Percentiles rank a stretch among this genome's conserved stretches.
Evolutionary conservation across 257 asterid genomes (phyloP).

Genomic region (Rauvolfia tetraphylla): DNA sequence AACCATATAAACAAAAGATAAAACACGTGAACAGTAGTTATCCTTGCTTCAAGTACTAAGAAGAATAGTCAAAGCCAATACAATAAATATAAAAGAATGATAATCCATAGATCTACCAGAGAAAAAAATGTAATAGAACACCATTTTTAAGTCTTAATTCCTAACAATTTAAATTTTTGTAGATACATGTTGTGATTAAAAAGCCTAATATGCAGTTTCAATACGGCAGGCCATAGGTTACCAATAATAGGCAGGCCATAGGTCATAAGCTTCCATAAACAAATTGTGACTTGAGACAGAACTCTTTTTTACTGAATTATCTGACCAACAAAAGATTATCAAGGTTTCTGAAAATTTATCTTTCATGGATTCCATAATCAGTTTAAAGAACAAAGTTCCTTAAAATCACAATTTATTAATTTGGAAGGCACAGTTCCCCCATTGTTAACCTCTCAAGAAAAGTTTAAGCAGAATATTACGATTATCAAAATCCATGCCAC

Average conservation of each 20-base stretch:
- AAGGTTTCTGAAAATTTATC: neutral
- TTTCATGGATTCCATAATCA: neutral
- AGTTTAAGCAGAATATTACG: neutral
- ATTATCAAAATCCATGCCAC: neutral
- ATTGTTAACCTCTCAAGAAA: neutral
- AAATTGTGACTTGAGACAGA: neutral
- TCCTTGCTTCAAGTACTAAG: neutral
- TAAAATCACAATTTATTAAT: conserved; percentile 1
- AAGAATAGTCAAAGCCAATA: neutral
- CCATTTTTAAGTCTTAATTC: neutral
- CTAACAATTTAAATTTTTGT: neutral
- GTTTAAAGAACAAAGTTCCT: neutral
- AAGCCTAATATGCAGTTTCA: neutral
- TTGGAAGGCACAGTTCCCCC: conserved; percentile 1
- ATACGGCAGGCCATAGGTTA: neutral
- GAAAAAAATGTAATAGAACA: neutral
- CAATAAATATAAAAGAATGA: too few relatives aligned
- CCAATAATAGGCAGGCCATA: neutral
- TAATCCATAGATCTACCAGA: neutral
- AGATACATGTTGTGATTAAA: neutral
- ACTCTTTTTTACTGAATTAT: neutral
- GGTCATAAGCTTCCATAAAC: neutral
- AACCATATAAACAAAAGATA: neutral
- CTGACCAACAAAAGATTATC: neutral
- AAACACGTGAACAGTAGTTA: neutral